Base-by-base conservation (phyloP, 192 early-diverging fungal genomes). In the Backusella tuberculispora region DNA sequence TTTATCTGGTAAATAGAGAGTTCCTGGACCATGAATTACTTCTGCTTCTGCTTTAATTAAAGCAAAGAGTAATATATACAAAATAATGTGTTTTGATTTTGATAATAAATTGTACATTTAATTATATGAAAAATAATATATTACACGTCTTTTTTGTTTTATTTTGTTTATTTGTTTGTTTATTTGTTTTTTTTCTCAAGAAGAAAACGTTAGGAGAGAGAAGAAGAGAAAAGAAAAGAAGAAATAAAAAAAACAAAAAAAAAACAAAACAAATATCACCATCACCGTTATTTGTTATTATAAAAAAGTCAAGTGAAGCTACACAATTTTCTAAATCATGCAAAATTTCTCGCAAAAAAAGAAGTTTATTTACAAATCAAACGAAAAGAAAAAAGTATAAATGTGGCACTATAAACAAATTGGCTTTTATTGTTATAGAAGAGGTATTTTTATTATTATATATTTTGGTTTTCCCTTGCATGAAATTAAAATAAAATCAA, bases 291-390 rank as follows among this genome's bases (percentile, higher is more conserved):
- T 21, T 24, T 53, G 19, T 56, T 56, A 21, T 56, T 56, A 56
- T 56, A 24, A 56, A 56, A 53, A 24, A 56, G 50, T 56, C 50
- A 56, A 24, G 19, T 56, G 50, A 56, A 56, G 50, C 17, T 56
- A 24, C 50, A 56, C 50, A 56, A 56, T 56, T 24, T 56, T 56
- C 53, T 56, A 56, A 56, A 56, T 53, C 50, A 53, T 53, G 50
- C 50, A 53, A 50, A 50, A 19, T 50, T 47, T 17, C 17, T 47
- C 14, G 46, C 46, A 47, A n/a, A n/a, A n/a, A n/a, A n/a, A n/a
- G n/a, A 50, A 50, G 17, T 50, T 19, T 5, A 53, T 53, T 53
- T 53, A 17, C 21, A 21, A 8, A 53, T 53, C 50, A 21, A 19
- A 53, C 3, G 21, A 1, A 45, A 14, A 8, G 12, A 4, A 53